These are phyloP conservation scores for Hypoxylon sp. DNA, from an alignment of 2,329 filamentous ascomycete species.

Conservation along the genomic window DNA sequence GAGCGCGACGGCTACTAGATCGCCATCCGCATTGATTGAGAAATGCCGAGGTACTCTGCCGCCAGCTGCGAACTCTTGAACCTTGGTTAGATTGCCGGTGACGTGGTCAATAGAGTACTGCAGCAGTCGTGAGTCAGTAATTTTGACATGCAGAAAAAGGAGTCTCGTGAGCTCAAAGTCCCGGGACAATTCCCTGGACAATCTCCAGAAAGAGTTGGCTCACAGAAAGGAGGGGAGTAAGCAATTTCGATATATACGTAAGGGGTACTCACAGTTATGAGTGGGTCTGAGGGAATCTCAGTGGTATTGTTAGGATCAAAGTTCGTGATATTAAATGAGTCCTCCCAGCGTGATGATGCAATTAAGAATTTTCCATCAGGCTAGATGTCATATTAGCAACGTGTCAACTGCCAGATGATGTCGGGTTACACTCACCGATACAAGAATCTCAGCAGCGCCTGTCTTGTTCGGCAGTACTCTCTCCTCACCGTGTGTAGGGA, in stretches of 20 bases:
- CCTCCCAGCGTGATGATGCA: conserved; percentile 76
- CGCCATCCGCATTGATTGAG: conserved; percentile 73
- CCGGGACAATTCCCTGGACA: not conserved
- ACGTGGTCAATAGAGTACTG: conserved; percentile 65
- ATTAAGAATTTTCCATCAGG: conserved; percentile 73
- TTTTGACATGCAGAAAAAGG: not conserved
- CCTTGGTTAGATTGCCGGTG: conserved; percentile 68
- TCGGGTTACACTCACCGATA: conserved; percentile 65
- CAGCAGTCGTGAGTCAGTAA: conserved; percentile 12
- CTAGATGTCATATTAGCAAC: conserved; percentile 53
- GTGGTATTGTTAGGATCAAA: conserved; percentile 60
- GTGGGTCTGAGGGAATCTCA: conserved; percentile 69
- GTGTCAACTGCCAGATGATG: not conserved
- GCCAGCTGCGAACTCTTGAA: conserved; percentile 72
- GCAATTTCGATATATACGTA: not conserved
- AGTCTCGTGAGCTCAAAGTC: not conserved
- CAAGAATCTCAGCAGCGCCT: conserved; percentile 67
- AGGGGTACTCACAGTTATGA: conserved; percentile 61
- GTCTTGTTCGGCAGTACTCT: conserved; percentile 57
- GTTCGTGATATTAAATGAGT: conserved; percentile 63
- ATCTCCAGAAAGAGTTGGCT: not conserved
- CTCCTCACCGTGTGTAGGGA: conserved; percentile 62
- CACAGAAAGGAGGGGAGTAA: not conserved
- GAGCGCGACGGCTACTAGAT: conserved; percentile 74
- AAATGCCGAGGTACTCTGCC: conserved; percentile 77